Evolutionary conservation across 2,329 filamentous ascomycete genomes (phyloP), one percentile per base, ranked within the genome.

Genomic region (Fusarium palustre): DNA sequence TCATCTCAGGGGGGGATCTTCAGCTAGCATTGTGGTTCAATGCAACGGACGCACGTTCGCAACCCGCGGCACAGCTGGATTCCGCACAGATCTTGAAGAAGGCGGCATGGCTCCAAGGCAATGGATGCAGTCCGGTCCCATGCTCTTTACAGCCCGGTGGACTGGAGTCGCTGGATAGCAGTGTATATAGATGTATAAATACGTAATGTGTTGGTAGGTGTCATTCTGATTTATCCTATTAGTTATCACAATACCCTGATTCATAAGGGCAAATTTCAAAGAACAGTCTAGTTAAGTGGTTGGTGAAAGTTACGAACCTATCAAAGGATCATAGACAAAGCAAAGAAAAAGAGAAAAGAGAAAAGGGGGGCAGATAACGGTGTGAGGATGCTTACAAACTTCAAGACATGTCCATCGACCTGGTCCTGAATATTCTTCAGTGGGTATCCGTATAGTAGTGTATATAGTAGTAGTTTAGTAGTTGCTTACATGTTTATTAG

Each of bases 21-120:
- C 43, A 45, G 45, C 66, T 42, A 63, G 66, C 66, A 66, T 69
- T 54, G 43, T 58, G 25, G 36, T 39, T 39, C 36, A 50, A 38
- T 50, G 33, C 33, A 50, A 28, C 33, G 6, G 33, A 20, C 33
- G 47, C 47, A 50, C 47, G 47, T 38, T 11, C 47, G 25, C 38
- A 46, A 49, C 28, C 22, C 34, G 30, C 55, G 20, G 28, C 22
- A 43, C 33, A 31, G 28, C 41, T 43, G 36, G 28, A 69, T 53
- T 42, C 33, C 42, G 42, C 46, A 45, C 54, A 25, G 57, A 42
- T 53, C 49, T 38, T 28, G 33, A n/a, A n/a, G 47, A n/a, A n/a
- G 47, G 13, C 22, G 31, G 47, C 24, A 36, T 33, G 16, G 47
- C 47, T 50, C 16, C 33, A 50, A 48, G 22, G 33, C 41, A 24